Conservation (phyloP, 805 yeast species). For the Starmerella bombi region DNA sequence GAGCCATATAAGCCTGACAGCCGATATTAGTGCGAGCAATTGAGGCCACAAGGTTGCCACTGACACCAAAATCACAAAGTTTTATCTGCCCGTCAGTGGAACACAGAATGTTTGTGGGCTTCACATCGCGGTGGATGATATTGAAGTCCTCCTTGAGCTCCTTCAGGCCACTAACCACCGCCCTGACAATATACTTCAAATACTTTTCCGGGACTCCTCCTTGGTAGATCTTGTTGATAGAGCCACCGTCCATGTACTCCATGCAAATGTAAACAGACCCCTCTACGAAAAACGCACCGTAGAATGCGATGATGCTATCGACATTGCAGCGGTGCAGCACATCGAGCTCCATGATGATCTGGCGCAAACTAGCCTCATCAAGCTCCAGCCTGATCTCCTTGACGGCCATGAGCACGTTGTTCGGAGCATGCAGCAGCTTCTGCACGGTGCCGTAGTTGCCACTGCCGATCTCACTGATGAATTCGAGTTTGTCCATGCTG, state of each 20-base stretch:
- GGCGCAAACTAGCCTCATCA: constrained; percentile 87
- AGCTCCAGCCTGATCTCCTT: constrained; percentile 87
- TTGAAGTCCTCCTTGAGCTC: constrained; percentile 80
- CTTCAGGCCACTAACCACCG: constrained; percentile 68
- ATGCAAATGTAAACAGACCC: constrained; percentile 98
- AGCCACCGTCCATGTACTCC: constrained; percentile 96
- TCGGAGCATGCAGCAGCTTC: constrained; percentile 85
- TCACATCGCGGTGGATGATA: constrained; percentile 91
- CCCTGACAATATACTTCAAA: constrained; percentile 64
- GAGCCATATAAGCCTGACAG: constrained; percentile 98
- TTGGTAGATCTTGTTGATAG: constrained; percentile 73
- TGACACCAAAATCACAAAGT: constrained; percentile 90
- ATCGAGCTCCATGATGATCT: constrained; percentile 91
- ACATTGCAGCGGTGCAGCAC: constrained; percentile 82
- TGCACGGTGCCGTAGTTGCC: constrained; percentile 96
- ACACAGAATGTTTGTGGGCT: constrained; percentile 85
- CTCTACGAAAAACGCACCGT: constrained; percentile 94
- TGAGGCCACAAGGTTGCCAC: constrained; percentile 89
- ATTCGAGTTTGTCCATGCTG: constrained; percentile 66
- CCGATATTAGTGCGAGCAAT: constrained; percentile 93
- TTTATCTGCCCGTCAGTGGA: constrained; percentile 77
- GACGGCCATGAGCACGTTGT: constrained; percentile 90
- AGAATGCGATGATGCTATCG: constrained; percentile 87
- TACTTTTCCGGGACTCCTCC: constrained; percentile 67
- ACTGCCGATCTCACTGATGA: constrained; percentile 68